Evolutionary conservation across 108 stramenopile genomes (phyloP).

Genomic region (Discostella stelligeroides): DNA sequence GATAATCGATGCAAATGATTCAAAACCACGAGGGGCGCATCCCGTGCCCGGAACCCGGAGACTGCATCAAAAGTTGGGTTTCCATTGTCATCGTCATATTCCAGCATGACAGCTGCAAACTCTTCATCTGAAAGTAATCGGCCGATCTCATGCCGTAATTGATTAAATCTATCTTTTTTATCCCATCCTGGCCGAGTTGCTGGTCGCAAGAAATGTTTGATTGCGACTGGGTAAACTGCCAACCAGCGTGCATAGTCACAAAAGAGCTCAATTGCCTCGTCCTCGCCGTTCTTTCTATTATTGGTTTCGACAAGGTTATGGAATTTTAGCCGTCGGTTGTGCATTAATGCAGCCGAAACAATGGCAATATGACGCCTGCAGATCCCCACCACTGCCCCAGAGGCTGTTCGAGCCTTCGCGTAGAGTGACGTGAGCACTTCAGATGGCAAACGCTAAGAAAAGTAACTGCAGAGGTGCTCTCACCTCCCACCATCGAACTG

Average conservation of each 20-base stretch:
- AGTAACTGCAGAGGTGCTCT: not conserved
- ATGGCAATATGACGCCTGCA: conserved; percentile 37
- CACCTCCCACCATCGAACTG: conserved; percentile 31
- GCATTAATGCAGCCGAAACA: conserved; percentile 28
- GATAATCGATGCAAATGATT: conserved; percentile 44
- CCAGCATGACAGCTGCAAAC: conserved; percentile 20
- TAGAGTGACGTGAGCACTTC: not conserved
- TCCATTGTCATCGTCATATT: conserved; percentile 35
- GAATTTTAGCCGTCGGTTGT: conserved; percentile 1
- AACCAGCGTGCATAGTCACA: conserved; percentile 48
- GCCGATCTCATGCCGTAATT: conserved; percentile 35
- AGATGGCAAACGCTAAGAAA: not conserved
- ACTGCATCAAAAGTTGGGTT: conserved; percentile 19
- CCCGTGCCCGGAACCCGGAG: conserved; percentile 24
- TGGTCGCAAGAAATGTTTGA: conserved; percentile 44
- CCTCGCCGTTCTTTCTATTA: not conserved
- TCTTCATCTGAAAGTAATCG: conserved; percentile 41
- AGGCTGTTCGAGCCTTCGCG: conserved; percentile 40
- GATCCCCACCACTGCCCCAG: conserved; percentile 38
- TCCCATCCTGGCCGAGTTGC: conserved; percentile 30
- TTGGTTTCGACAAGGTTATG: not conserved
- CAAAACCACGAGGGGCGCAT: conserved; percentile 48
- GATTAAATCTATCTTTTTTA: conserved; percentile 9
- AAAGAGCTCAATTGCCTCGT: conserved; percentile 21
- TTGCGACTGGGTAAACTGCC: conserved; percentile 37